A percentile compares a stretch with the other conserved stretches of the same genome.
Evolutionary conservation across 306 rosid genomes (phyloP).

Genomic region (Delonix regia): DNA sequence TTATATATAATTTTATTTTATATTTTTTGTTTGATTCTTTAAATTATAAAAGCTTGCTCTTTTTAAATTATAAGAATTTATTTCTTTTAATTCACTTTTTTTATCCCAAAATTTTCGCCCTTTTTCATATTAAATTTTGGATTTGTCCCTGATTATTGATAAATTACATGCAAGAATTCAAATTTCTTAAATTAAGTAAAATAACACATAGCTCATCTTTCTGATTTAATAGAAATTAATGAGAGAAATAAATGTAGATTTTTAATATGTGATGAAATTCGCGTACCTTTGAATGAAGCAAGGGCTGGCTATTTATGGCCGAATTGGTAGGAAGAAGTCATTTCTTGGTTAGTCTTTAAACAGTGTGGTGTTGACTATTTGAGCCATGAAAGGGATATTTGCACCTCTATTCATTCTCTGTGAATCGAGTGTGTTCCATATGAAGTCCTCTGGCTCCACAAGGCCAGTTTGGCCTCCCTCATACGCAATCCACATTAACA

Average conservation of each 20-base stretch:
- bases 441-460: slow-evolving; percentile 9
- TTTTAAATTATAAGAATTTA: no score
- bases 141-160: neutral
- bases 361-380: slow-evolving; percentile 35
- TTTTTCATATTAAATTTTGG: no score
- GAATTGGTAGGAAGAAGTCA: slow-evolving; percentile 48
- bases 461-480: slow-evolving; percentile 6
- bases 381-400: slow-evolving; percentile 39
- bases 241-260: neutral
- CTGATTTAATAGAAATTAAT: neutral
- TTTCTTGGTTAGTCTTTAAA: slow-evolving; percentile 28
- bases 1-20: no score
- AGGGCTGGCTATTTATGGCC: slow-evolving; percentile 38
- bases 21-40: no score
- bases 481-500: neutral
- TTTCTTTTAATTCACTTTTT: no score
- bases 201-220: neutral
- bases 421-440: no score
- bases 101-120: no score
- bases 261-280: neutral
- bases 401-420: neutral
- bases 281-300: slow-evolving; percentile 2
- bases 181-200: neutral
- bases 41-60: no score
- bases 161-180: neutral